Evolutionary conservation across 1,139 yeast genomes (phyloP).

Genomic region (Taphrina pruni): DNA sequence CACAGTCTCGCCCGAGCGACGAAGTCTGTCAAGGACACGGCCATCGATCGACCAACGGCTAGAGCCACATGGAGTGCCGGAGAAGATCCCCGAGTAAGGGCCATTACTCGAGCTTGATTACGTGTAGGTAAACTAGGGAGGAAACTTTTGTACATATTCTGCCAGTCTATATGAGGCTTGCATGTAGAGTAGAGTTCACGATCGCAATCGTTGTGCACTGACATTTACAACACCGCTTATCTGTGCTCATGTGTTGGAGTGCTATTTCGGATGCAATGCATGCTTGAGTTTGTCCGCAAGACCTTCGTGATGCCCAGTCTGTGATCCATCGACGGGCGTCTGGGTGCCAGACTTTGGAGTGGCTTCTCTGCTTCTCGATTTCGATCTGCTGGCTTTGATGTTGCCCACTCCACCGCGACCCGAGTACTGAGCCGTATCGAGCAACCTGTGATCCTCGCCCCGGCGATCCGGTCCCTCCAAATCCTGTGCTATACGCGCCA

Average conservation of each 20-base stretch:
- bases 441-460: constrained; percentile 20
- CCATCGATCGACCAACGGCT: constrained; percentile 34
- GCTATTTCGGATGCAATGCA: constrained; percentile 12
- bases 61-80: constrained; percentile 4
- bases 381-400: constrained; percentile 11
- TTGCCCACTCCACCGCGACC: constrained; percentile 25
- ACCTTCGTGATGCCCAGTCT: constrained; percentile 10
- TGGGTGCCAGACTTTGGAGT: constrained; percentile 23
- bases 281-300: constrained; percentile 23
- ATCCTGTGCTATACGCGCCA: constrained; percentile 35
- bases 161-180: too few species aligned
- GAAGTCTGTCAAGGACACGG: constrained; percentile 24
- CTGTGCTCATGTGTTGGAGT: background rate
- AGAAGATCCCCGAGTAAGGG: constrained; percentile 16
- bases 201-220: background rate
- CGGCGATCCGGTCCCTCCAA: constrained; percentile 17
- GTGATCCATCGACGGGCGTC: background rate
- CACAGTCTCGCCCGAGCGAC: constrained; percentile 36
- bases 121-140: constrained; percentile 6
- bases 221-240: too few species aligned
- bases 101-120: background rate
- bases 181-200: background rate
- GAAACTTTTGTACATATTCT: constrained; percentile 1
- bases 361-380: constrained; percentile 1
- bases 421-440: constrained; percentile 21